These are phyloP conservation scores for Alopecurus myosuroides DNA, from an alignment of 176 grass and related monocot genomes.

Conservation along the genomic window DNA sequence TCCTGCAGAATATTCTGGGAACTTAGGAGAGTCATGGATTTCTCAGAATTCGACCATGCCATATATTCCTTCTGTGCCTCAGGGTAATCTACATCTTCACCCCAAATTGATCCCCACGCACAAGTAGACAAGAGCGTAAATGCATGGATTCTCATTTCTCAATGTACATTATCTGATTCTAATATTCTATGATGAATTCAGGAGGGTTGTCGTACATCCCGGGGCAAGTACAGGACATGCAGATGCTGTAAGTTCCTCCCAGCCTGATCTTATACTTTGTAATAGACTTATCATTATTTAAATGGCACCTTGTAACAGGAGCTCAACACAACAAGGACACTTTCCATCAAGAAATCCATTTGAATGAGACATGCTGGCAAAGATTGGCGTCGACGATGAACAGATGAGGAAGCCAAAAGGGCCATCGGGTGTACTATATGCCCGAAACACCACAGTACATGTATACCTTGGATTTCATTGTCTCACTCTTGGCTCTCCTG, in stretches of 20 bases:
- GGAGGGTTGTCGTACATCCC: slow-evolving; percentile 49
- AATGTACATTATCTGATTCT: slow-evolving; percentile 19
- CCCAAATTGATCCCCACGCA: neutral
- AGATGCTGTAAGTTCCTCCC: slow-evolving; percentile 57
- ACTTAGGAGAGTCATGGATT: slow-evolving; percentile 46
- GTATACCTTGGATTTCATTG: slow-evolving; percentile 24
- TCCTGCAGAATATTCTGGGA: slow-evolving; percentile 30
- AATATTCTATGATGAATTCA: slow-evolving; percentile 25
- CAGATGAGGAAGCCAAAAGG: neutral
- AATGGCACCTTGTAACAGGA: slow-evolving; percentile 45
- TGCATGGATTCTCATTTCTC: neutral
- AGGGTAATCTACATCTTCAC: slow-evolving; percentile 41
- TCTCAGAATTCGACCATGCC: slow-evolving; percentile 44
- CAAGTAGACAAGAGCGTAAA: neutral
- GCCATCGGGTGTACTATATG: slow-evolving; percentile 28
- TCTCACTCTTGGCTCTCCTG: neutral
- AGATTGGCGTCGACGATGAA: neutral
- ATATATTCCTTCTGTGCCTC: slow-evolving; percentile 49
- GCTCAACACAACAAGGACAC: slow-evolving; percentile 48
- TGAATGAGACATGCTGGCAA: slow-evolving; percentile 44
- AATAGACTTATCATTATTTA: neutral
- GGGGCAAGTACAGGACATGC: slow-evolving; percentile 36
- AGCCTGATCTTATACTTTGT: slow-evolving; percentile 1
- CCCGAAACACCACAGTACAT: slow-evolving; percentile 20
- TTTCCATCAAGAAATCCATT: slow-evolving; percentile 74